These are phyloP conservation scores for Coniochaeta prunicola DNA, from an alignment of 2,329 filamentous ascomycete species.

Conservation along the genomic window DNA sequence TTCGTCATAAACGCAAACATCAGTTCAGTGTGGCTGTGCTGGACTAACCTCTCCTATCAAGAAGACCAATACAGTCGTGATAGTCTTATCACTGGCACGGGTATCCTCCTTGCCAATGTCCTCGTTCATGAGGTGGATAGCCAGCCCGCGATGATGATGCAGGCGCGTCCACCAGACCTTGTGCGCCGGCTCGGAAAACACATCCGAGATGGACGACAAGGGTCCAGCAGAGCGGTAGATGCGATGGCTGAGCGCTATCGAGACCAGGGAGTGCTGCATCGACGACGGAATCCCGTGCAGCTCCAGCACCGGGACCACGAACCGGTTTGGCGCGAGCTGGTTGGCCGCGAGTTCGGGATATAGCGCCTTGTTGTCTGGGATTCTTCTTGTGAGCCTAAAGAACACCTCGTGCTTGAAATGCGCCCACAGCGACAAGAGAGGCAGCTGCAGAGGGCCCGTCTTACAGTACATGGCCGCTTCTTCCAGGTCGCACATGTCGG, in stretches of 20 bases:
- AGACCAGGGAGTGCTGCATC: constrained; percentile 9
- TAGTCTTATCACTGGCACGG: constrained; percentile 1
- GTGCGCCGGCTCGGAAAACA: background rate
- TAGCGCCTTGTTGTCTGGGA: constrained; percentile 8
- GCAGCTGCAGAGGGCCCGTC: background rate
- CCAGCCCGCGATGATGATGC: constrained; percentile 11
- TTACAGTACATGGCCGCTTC: constrained; percentile 12
- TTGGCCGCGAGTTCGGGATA: constrained; percentile 7
- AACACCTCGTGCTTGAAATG: background rate
- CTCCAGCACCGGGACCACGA: constrained; percentile 1
- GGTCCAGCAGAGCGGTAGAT: constrained; percentile 4
- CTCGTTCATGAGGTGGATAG: constrained; percentile 8
- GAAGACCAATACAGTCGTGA: constrained; percentile 8
- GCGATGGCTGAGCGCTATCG: constrained; percentile 7
- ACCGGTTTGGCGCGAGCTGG: constrained; percentile 7
- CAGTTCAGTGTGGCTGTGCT: background rate
- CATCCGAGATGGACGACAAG: background rate
- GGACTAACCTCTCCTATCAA: constrained; percentile 9
- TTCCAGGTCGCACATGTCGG: constrained; percentile 8
- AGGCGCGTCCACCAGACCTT: constrained; percentile 7
- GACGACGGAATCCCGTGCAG: constrained; percentile 4
- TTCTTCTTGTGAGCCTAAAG: background rate
- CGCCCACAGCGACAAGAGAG: background rate
- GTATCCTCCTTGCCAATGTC: constrained; percentile 5
- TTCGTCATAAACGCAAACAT: background rate